These are phyloP conservation scores for Candida xiaguanensis DNA, from an alignment of 805 yeast genomes.

Conservation along the genomic window DNA sequence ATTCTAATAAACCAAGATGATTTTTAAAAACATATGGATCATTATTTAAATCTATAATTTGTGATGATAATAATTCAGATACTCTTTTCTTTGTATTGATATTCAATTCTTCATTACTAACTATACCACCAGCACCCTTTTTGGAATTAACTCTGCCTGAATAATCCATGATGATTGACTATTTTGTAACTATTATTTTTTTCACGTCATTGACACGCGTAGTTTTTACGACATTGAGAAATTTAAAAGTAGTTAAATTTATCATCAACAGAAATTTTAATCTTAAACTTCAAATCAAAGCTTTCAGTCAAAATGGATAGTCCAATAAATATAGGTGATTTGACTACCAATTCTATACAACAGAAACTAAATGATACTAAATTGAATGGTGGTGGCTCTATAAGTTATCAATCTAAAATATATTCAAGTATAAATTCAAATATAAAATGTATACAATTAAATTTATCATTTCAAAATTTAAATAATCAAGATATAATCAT, in stretches of 20 bases:
- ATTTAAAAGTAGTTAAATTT: no score
- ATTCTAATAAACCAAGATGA: slow-evolving; percentile 80
- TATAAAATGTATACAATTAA: slow-evolving; percentile 34
- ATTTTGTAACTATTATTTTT: not conserved
- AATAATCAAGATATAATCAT: slow-evolving; percentile 16
- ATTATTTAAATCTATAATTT: slow-evolving; percentile 48
- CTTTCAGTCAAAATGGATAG: slow-evolving; percentile 30
- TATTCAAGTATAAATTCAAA: slow-evolving; percentile 32
- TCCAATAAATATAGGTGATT: slow-evolving; percentile 39
- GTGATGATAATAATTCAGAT: slow-evolving; percentile 53
- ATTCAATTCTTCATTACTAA: slow-evolving; percentile 67
- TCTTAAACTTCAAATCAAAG: not conserved
- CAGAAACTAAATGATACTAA: slow-evolving; percentile 34
- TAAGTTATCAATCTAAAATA: slow-evolving; percentile 11
- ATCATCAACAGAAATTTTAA: slow-evolving; percentile 1
- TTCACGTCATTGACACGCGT: not conserved
- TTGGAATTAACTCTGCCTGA: slow-evolving; percentile 88
- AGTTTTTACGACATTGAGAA: slow-evolving; percentile 6
- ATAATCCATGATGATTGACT: slow-evolving; percentile 76
- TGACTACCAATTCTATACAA: slow-evolving; percentile 38
- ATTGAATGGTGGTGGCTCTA: slow-evolving; percentile 14
- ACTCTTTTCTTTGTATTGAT: slow-evolving; percentile 66
- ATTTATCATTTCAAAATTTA: slow-evolving; percentile 11
- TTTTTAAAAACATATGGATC: slow-evolving; percentile 86
- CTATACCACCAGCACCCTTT: slow-evolving; percentile 88